Evolutionary conservation across 768 basidiomycete species (phyloP).

Genomic region (Collybia nuda): DNA sequence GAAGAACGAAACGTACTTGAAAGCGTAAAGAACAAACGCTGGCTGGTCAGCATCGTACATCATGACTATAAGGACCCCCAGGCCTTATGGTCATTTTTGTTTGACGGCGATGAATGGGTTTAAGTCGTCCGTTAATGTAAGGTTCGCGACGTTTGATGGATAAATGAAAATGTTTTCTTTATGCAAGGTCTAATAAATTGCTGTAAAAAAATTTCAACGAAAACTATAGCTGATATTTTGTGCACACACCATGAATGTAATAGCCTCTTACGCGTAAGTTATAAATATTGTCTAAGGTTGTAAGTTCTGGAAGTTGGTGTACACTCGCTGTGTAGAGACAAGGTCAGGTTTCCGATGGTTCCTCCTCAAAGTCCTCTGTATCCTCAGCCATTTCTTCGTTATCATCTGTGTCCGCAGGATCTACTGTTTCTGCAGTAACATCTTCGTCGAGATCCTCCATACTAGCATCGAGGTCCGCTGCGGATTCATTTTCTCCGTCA

Average conservation of each 20-base stretch:
- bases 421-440: conserved; percentile 36
- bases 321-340: neutral
- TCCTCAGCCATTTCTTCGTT: conserved; percentile 43
- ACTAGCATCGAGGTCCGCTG: conserved; percentile 59
- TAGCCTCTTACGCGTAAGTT: too few relatives aligned
- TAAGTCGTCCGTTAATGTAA: neutral
- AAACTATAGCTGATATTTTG: too few relatives aligned
- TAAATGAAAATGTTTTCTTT: too few relatives aligned
- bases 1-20: conserved; percentile 75
- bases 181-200: too few relatives aligned
- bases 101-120: conserved; percentile 31
- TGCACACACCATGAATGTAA: neutral
- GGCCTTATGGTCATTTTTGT: conserved; percentile 85
- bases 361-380: conserved; percentile 55
- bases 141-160: too few relatives aligned
- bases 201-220: too few relatives aligned
- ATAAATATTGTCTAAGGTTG: neutral
- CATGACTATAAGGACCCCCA: conserved; percentile 85
- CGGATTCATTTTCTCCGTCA: conserved; percentile 49
- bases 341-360: conserved; percentile 31
- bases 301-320: neutral
- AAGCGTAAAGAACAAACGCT: conserved; percentile 65
- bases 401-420: conserved; percentile 23
- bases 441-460: conserved; percentile 59
- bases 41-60: conserved; percentile 91